Evolutionary conservation across 2,329 filamentous ascomycete species (phyloP), one percentile per base, ranked within the genome.

Genomic region (Elsinoe arachidis): DNA sequence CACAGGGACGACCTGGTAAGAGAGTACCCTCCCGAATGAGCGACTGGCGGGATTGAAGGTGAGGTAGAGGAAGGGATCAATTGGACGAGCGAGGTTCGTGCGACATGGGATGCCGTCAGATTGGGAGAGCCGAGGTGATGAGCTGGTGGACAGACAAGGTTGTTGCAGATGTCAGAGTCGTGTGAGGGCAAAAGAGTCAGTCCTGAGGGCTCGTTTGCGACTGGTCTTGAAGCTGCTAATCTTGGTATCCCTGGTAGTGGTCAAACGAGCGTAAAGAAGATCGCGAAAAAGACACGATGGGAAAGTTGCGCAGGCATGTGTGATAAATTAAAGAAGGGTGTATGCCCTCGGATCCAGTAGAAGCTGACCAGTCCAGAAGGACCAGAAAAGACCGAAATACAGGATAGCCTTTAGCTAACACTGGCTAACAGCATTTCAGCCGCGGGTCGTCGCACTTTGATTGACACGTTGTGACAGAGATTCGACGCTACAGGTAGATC

Each of bases 401-500:
- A 46, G 21, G n/a, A 46, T 30, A 46, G 41, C 19, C 41, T 46
- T 46, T 23, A 30, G n/a, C 19, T 46, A 46, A 23, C 17, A 46
- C 4, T 19, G 15, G 21, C 41, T 19, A 23, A 23, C 41, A 23
- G 21, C 41, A 46, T 30, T 46, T 46, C 41, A 46, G 41, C 41
- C 41, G 41, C 41, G 41, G 41, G 41, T 46, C 41, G 41, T 46
- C 41, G 41, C 41, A 46, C 41, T 46, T 46, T 46, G 41, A 30
- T 30, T 46, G 26, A 46, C 41, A 46, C 14, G 14, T 39, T 17
- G 4, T 17, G 14, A 39, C 14, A 39, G 15, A 39, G 37, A 39
- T n/a, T 39, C 37, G 21, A 46, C 41, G 26, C 41, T 46, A 46
- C 41, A 46, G 41, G 41, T 5, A 19, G 41, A 46, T 46, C 41